Conservation (phyloP, 2,329 filamentous ascomycete species). For the Xylariaceae sp. region DNA sequence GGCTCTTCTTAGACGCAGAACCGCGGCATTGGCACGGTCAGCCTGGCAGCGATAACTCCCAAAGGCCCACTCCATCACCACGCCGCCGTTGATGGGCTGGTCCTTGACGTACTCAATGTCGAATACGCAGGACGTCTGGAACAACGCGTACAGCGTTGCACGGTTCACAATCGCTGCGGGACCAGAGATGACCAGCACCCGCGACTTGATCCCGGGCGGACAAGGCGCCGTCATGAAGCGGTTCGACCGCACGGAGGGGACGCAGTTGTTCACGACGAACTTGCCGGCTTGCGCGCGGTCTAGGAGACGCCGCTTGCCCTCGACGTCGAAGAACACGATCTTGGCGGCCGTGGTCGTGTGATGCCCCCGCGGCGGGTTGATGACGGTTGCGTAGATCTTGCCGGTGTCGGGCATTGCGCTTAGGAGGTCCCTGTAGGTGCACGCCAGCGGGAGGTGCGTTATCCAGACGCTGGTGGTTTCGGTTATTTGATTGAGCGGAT, state of each 20-base stretch:
- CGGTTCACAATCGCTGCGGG: background rate
- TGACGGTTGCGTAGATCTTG: conserved; percentile 10
- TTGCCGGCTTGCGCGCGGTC: background rate
- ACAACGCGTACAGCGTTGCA: background rate
- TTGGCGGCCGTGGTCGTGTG: conserved; percentile 8
- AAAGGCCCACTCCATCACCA: conserved; percentile 10
- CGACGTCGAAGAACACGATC: conserved; percentile 13
- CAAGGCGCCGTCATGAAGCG: background rate
- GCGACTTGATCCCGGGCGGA: background rate
- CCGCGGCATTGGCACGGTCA: too few relatives aligned
- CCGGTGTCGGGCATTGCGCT: background rate
- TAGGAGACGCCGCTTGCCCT: background rate
- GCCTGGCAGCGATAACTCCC: conserved; percentile 12
- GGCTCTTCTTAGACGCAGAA: too few relatives aligned
- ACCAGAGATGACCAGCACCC: conserved; percentile 8
- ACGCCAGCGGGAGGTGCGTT: conserved; percentile 8
- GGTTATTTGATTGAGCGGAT: too few relatives aligned
- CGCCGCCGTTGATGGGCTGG: background rate
- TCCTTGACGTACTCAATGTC: conserved; percentile 7
- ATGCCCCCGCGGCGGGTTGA: background rate
- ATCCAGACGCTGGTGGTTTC: conserved; percentile 12
- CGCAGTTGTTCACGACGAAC: conserved; percentile 1
- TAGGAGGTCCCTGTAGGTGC: conserved; percentile 3
- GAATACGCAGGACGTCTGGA: conserved; percentile 2
- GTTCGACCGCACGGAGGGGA: conserved; percentile 1